Conservation (phyloP, 495 filamentous ascomycete species). For the Podospora pseudocomata region DNA sequence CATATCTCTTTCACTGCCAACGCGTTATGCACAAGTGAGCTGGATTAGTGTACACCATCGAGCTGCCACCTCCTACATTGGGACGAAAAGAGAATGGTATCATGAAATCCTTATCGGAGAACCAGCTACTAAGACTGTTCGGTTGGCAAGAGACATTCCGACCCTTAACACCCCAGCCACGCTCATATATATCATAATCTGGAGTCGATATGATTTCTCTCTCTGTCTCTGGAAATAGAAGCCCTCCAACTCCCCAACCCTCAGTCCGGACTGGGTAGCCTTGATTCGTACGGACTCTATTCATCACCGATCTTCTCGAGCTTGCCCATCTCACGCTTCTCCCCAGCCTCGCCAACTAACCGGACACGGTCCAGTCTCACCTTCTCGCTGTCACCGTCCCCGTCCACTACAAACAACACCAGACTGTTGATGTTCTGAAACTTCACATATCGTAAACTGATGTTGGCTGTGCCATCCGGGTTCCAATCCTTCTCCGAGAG, state of each 20-base stretch:
- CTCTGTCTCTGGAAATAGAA: slow-evolving; percentile 21
- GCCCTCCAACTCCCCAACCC: slow-evolving; percentile 7
- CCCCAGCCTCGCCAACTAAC: slow-evolving; percentile 86
- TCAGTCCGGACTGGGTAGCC: neutral
- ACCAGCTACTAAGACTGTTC: slow-evolving; percentile 8
- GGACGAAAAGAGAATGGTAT: slow-evolving; percentile 8
- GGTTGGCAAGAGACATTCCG: neutral
- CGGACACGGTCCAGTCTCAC: slow-evolving; percentile 79
- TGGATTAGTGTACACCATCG: slow-evolving; percentile 1
- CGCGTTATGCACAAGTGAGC: slow-evolving; percentile 9
- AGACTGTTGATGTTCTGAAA: slow-evolving; percentile 89
- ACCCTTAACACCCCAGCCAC: slow-evolving; percentile 15
- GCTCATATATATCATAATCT: neutral
- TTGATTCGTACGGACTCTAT: slow-evolving; percentile 44
- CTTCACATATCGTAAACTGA: slow-evolving; percentile 88
- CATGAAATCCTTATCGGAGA: slow-evolving; percentile 21
- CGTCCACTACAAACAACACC: slow-evolving; percentile 85
- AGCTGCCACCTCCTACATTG: slow-evolving; percentile 17
- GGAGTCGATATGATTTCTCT: slow-evolving; percentile 20
- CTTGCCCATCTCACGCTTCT: slow-evolving; percentile 90
- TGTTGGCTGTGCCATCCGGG: slow-evolving; percentile 77
- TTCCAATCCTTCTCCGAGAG: slow-evolving; percentile 81
- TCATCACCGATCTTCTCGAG: slow-evolving; percentile 92
- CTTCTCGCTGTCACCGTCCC: slow-evolving; percentile 81
- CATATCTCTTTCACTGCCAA: slow-evolving; percentile 21